Percentiles rank a stretch among this genome's conserved stretches.
These are phyloP conservation scores for Zalaria sp. DNA, from an alignment of 2,329 filamentous ascomycete species.

Conservation along the genomic window DNA sequence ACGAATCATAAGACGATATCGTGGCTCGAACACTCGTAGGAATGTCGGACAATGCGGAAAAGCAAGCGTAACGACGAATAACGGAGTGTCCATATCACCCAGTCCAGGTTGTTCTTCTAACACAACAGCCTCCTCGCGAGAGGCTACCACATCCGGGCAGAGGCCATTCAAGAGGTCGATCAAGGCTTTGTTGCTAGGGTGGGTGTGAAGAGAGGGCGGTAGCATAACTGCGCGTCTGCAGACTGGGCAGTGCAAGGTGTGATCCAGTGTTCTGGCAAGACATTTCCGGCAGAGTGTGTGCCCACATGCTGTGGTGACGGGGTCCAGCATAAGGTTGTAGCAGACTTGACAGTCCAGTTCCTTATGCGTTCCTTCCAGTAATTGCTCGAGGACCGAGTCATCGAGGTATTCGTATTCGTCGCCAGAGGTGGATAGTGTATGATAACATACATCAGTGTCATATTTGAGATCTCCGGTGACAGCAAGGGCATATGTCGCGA, in stretches of 20 bases:
- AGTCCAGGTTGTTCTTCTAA: conserved; percentile 42
- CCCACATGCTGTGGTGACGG: conserved; percentile 71
- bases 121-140: conserved; percentile 41
- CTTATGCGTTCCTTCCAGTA: conserved; percentile 47
- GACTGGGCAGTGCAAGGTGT: conserved; percentile 64
- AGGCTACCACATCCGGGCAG: conserved; percentile 52
- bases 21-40: conserved; percentile 82
- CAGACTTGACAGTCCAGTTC: conserved; percentile 86
- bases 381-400: conserved; percentile 34
- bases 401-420: conserved; percentile 31
- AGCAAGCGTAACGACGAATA: conserved; percentile 72
- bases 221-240: conserved; percentile 55
- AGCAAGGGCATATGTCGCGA: conserved; percentile 53
- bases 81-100: conserved; percentile 47
- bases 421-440: conserved; percentile 19
- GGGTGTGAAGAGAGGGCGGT: conserved; percentile 32
- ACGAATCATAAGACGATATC: conserved; percentile 79
- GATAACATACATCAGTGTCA: conserved; percentile 41
- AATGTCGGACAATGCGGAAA: conserved; percentile 78
- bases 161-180: conserved; percentile 49
- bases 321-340: conserved; percentile 67
- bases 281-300: conserved; percentile 82
- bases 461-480: conserved; percentile 45
- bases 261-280: conserved; percentile 60
- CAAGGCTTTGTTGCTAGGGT: conserved; percentile 49